Conservation (phyloP, 177 flowering plant genomes). For the Vitis hybrid region DNA sequence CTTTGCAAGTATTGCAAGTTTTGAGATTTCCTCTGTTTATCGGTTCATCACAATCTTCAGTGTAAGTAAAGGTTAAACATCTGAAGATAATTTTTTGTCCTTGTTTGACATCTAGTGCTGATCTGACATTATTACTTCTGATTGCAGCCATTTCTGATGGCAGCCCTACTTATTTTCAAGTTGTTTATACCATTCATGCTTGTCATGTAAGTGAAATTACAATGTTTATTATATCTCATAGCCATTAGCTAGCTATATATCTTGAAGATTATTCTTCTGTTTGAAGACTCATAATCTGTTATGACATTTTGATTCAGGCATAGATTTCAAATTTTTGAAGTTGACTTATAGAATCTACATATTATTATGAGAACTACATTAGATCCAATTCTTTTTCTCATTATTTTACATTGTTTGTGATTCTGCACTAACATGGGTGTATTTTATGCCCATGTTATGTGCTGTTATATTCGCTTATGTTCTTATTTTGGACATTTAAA, state of each 20-base stretch:
- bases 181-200: constrained; percentile 92
- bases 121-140: constrained; percentile 18
- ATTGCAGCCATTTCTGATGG: constrained; percentile 98
- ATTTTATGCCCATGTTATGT: too few species aligned
- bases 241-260: neutral
- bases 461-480: neutral
- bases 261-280: too few species aligned
- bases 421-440: too few species aligned
- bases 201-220: constrained; percentile 75
- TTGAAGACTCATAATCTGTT: too few species aligned
- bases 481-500: neutral
- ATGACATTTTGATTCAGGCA: too few species aligned
- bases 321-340: too few species aligned
- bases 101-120: neutral
- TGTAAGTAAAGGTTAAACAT: constrained; percentile 47
- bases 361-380: too few species aligned
- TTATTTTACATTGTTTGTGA: too few species aligned
- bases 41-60: constrained; percentile 94
- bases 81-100: neutral
- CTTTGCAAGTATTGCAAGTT: constrained; percentile 97
- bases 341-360: too few species aligned
- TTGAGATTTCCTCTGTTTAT: constrained; percentile 96
- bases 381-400: too few species aligned
- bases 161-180: constrained; percentile 90
- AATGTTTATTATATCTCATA: neutral